Conservation (phyloP, 768 basidiomycete genomes). For the Agaricus sinodeliciosus region DNA sequence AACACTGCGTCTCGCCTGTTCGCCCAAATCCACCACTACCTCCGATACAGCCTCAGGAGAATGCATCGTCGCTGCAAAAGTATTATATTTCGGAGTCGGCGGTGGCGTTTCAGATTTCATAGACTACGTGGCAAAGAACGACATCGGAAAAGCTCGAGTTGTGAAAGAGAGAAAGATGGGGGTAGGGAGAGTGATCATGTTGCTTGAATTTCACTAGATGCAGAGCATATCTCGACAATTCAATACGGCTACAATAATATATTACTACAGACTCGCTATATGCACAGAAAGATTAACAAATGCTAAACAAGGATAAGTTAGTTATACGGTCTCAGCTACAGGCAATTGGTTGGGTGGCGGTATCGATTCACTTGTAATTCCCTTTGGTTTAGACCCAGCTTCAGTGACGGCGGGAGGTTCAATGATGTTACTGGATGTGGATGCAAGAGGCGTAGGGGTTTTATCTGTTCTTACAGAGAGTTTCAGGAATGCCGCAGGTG, state of each 20-base stretch:
- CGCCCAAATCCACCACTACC: neutral
- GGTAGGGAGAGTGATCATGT: slow-evolving; percentile 47
- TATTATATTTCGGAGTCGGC: slow-evolving; percentile 93
- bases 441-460: neutral
- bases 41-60: neutral
- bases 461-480: neutral
- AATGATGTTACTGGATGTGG: neutral
- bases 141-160: slow-evolving; percentile 39
- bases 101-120: slow-evolving; percentile 72
- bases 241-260: neutral
- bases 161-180: slow-evolving; percentile 64
- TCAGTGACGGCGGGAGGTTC: neutral
- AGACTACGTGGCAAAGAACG: slow-evolving; percentile 47
- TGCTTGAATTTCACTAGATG: neutral
- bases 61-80: slow-evolving; percentile 85
- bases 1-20: slow-evolving; percentile 38
- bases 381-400: neutral
- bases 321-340: slow-evolving; percentile 24
- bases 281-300: neutral
- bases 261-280: neutral
- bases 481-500: neutral
- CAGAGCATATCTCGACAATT: neutral
- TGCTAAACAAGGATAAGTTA: neutral
- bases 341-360: slow-evolving; percentile 30
- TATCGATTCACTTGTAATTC: neutral